Conservation (phyloP, 1,284 basidiomycete genomes). For the Cryptococcus depauperatus region DNA sequence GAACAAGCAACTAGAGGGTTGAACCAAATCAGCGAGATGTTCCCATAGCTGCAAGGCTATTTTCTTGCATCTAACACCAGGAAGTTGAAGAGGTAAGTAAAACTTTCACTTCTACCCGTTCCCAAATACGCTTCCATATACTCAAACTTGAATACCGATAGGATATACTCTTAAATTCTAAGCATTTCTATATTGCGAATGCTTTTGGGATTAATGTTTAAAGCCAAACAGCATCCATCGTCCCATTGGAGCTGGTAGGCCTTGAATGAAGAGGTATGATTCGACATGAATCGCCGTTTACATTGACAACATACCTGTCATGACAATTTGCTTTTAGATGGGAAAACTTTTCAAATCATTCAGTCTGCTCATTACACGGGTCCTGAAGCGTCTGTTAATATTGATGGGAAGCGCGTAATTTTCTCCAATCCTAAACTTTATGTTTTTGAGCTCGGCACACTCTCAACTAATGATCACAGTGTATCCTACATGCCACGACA, state of each 20-base stretch:
- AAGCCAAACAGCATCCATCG: constrained; percentile 15
- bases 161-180: constrained; percentile 19
- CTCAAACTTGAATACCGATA: constrained; percentile 19
- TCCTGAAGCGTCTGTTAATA: constrained; percentile 17
- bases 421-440: constrained; percentile 18
- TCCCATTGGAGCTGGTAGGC: constrained; percentile 8
- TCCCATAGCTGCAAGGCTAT: too few species aligned
- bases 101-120: too few species aligned
- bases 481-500: constrained; percentile 22
- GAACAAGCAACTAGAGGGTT: too few species aligned
- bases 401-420: constrained; percentile 9
- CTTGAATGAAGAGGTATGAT: constrained; percentile 24
- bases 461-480: constrained; percentile 11
- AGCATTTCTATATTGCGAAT: constrained; percentile 25
- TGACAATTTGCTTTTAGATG: constrained; percentile 9
- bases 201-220: constrained; percentile 24
- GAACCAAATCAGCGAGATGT: too few species aligned
- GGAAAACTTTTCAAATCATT: constrained; percentile 9
- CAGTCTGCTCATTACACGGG: constrained; percentile 19
- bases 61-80: too few species aligned
- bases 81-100: too few species aligned
- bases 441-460: constrained; percentile 9
- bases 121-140: too few species aligned
- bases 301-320: constrained; percentile 26
- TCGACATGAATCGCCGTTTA: constrained; percentile 28